phyloP scores from a whole-genome alignment of 768 basidiomycete genomes.

The Leccinum rimulosum region DNA sequence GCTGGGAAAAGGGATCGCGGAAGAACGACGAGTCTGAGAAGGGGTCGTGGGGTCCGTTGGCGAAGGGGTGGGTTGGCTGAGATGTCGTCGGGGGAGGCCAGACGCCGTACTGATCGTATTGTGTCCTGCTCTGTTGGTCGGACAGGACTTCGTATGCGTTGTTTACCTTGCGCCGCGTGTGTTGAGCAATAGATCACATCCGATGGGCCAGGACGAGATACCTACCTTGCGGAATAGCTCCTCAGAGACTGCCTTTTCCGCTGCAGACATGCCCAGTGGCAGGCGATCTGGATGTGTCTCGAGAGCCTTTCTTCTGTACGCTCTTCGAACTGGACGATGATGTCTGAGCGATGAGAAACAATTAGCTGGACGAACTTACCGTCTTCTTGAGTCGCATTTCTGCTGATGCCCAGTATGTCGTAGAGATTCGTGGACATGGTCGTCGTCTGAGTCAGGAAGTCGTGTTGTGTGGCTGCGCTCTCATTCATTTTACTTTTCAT shows the following conservation, averaged over 20 bases:
- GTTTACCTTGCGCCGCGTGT: slow-evolving; percentile 47
- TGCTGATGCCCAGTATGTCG: slow-evolving; percentile 53
- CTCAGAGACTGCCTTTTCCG: slow-evolving; percentile 58
- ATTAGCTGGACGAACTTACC: slow-evolving; percentile 41
- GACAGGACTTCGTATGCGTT: slow-evolving; percentile 77
- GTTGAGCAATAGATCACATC: not conserved
- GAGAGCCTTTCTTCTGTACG: slow-evolving; percentile 72
- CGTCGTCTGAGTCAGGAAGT: not conserved
- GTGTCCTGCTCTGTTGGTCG: slow-evolving; percentile 57
- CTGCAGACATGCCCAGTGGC: slow-evolving; percentile 49
- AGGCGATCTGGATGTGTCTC: slow-evolving; percentile 77
- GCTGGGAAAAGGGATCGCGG: slow-evolving; percentile 14
- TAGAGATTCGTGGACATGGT: slow-evolving; percentile 62
- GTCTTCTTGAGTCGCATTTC: slow-evolving; percentile 59
- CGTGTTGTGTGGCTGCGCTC: slow-evolving; percentile 17
- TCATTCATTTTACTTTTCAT: slow-evolving; percentile 20
- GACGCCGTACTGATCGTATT: slow-evolving; percentile 68
- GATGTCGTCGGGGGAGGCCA: slow-evolving; percentile 63
- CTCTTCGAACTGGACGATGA: slow-evolving; percentile 57
- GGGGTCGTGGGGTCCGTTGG: slow-evolving; percentile 15
- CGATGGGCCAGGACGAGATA: not conserved
- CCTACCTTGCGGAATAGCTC: slow-evolving; percentile 50
- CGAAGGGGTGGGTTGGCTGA: slow-evolving; percentile 10
- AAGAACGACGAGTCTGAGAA: slow-evolving; percentile 24
- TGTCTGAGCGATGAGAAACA: slow-evolving; percentile 4